phyloP scores from a whole-genome alignment of 768 basidiomycete species.

The Lactarius quietus region DNA sequence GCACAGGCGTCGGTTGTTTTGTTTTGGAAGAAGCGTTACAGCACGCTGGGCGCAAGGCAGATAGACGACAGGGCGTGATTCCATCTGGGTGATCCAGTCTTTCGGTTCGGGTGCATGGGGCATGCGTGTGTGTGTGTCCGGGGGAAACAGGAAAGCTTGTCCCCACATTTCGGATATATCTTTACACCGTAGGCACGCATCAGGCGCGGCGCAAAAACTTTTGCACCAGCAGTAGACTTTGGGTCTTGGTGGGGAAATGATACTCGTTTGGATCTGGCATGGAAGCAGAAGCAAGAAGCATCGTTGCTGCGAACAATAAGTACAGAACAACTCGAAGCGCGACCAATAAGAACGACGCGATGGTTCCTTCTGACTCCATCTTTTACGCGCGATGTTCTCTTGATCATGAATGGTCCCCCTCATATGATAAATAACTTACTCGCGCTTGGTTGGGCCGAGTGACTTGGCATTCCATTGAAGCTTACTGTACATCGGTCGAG shows the following conservation, averaged over 20 bases:
- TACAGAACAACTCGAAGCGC: neutral
- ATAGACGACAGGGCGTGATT: neutral
- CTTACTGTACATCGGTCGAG: neutral
- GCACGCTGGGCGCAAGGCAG: constrained; percentile 1
- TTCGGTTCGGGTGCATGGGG: neutral
- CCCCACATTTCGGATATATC: neutral
- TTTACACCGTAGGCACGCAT: too few species aligned
- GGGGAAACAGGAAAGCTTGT: neutral
- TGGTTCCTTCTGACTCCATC: too few species aligned
- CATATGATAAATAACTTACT: neutral
- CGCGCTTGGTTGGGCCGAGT: neutral
- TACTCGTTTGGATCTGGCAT: neutral
- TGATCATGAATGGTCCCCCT: too few species aligned
- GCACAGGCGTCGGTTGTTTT: neutral
- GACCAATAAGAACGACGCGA: neutral
- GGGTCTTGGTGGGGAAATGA: neutral
- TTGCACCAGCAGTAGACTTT: neutral
- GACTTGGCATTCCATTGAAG: neutral
- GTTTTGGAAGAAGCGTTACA: constrained; percentile 1
- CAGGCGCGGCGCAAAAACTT: too few species aligned
- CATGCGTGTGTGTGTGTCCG: neutral
- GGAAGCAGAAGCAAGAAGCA: constrained; percentile 1
- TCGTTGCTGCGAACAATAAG: neutral
- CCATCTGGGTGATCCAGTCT: neutral
- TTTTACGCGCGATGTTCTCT: too few species aligned